phyloP scores from a whole-genome alignment of 192 early-diverging fungal species.

The Chytriomyces confervae region DNA sequence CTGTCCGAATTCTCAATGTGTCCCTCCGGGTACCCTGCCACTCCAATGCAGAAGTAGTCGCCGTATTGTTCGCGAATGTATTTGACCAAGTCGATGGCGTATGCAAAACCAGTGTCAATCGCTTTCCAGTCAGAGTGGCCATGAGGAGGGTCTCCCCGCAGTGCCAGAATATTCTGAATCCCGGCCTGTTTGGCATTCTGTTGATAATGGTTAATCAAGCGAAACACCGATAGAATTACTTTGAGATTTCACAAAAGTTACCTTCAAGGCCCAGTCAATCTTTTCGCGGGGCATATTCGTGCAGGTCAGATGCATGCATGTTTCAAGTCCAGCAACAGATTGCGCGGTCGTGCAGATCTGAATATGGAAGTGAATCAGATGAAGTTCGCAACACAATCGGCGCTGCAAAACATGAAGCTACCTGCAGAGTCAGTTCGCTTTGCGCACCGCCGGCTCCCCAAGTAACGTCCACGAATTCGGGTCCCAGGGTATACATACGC shows the following conservation, averaged over 20 bases:
- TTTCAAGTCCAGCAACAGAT: slow-evolving; percentile 92
- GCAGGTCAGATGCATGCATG: slow-evolving; percentile 97
- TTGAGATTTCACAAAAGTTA: slow-evolving; percentile 29
- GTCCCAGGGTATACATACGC: slow-evolving; percentile 92
- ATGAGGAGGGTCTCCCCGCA: slow-evolving; percentile 93
- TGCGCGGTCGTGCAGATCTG: slow-evolving; percentile 76
- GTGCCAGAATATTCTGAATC: slow-evolving; percentile 95
- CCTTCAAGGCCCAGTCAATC: slow-evolving; percentile 83
- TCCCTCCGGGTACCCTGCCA: slow-evolving; percentile 93
- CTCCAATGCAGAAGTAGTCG: slow-evolving; percentile 94
- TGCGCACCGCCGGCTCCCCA: slow-evolving; percentile 95
- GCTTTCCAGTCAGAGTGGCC: slow-evolving; percentile 81
- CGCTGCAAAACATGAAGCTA: slow-evolving; percentile 52
- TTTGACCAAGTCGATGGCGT: slow-evolving; percentile 87
- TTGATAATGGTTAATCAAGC: neutral
- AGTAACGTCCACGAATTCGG: slow-evolving; percentile 95
- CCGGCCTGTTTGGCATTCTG: slow-evolving; percentile 85
- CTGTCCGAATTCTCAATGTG: slow-evolving; percentile 77
- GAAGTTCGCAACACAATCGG: slow-evolving; percentile 6
- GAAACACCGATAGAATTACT: slow-evolving; percentile 11
- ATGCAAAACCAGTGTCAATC: slow-evolving; percentile 83
- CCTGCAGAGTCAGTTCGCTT: slow-evolving; percentile 87
- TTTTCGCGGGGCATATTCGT: slow-evolving; percentile 94
- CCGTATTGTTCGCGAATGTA: slow-evolving; percentile 91
- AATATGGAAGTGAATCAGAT: neutral